Evolutionary conservation across 1,284 basidiomycete species (phyloP), one percentile per base, ranked within the genome.

Genomic region (Salmacisia buchloeana): DNA sequence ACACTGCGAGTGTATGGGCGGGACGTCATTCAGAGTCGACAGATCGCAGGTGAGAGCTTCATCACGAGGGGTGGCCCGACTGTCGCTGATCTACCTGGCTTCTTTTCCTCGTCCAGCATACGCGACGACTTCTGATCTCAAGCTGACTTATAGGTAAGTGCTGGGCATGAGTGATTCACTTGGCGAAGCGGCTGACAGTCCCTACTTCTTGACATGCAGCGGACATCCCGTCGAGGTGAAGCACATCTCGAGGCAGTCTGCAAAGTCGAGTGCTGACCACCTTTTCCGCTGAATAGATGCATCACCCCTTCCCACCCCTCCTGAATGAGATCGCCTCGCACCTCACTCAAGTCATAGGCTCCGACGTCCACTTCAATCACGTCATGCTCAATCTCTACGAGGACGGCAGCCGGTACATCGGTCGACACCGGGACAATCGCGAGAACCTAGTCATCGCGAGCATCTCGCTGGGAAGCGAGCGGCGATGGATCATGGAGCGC

Each of bases 1-100:
- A 82, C 78, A 9, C 81, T 85, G n/a, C 83, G 81, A 59, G 79
- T 85, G 46, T 85, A 85, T 70, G 84, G 84, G n/a, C 80, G 81
- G 25, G 73, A 77, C 23, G 81, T 85, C 56, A 73, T 74, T 4
- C 84, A 85, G 69, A 83, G 81, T 13, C 80, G 84, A 6, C 78
- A 81, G 23, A 83, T 84, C 31, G 64, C 63, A 0, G 60, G 59
- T 1, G 64, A 61, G 49, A 45, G 36, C n/a, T n/a, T n/a, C n/a
- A n/a, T n/a, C n/a, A n/a, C n/a, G n/a, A n/a, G n/a, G n/a, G n/a
- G n/a, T n/a, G n/a, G n/a, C 41, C 5, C 9, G 33, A 15, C 4
- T 35, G n/a, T 5, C 4, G 31, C 39, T 25, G 34, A 38, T 6
- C 23, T 31, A 12, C n/a, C 25, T 58, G 12, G 6, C 31, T 25